Conservation (phyloP, 371 early-diverging fungal genomes). For the Haplosporangium sp. region DNA sequence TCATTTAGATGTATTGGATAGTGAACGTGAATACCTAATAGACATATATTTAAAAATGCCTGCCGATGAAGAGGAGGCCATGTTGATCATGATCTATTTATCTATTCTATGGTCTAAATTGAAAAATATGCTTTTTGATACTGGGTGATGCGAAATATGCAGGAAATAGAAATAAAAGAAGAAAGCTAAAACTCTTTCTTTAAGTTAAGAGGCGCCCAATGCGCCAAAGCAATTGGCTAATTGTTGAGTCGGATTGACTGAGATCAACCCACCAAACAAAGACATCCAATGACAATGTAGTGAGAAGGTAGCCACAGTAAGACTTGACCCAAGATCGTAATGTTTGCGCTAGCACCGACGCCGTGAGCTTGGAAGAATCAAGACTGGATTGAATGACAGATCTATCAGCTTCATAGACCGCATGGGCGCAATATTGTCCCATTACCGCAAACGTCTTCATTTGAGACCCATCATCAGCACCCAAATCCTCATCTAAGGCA, state of each 20-base stretch:
- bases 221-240: conserved; percentile 10
- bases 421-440: conserved; percentile 66
- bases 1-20: neutral
- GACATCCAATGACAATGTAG: conserved; percentile 32
- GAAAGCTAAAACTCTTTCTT: neutral
- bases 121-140: no score
- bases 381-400: conserved; percentile 9
- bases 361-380: neutral
- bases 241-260: conserved; percentile 25
- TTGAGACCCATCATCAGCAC: conserved; percentile 50
- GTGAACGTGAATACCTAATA: neutral
- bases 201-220: conserved; percentile 12
- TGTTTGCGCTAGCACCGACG: conserved; percentile 18
- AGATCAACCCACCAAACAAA: conserved; percentile 51
- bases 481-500: conserved; percentile 64
- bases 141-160: neutral
- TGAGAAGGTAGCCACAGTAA: conserved; percentile 32
- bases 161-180: neutral
- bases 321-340: conserved; percentile 32
- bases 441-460: conserved; percentile 66
- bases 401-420: conserved; percentile 56
- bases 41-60: no score
- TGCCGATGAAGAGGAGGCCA: no score
- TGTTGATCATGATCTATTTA: neutral
- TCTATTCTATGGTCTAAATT: conserved; percentile 5